phyloP scores from a whole-genome alignment of 495 filamentous ascomycete genomes.

The Lineolata rhizophorae region DNA sequence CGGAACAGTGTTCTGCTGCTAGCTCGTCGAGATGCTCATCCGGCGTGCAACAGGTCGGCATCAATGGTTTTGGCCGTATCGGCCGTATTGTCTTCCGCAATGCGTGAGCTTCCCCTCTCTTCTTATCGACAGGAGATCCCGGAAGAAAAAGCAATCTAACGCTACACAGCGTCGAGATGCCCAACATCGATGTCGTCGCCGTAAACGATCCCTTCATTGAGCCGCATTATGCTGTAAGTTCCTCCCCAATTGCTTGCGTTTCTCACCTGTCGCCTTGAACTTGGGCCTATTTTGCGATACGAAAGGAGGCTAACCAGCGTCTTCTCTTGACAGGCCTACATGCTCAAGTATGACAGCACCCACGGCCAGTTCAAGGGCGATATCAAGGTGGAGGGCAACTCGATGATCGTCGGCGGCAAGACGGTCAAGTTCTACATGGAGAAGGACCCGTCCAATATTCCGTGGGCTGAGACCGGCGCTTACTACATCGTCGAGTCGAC shows the following conservation, averaged over 20 bases:
- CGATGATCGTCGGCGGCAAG: conserved; percentile 88
- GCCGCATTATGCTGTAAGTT: conserved; percentile 79
- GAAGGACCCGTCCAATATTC: conserved; percentile 77
- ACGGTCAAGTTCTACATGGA: conserved; percentile 87
- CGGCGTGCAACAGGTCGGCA: conserved; percentile 89
- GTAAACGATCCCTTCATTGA: conserved; percentile 99
- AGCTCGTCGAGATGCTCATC: too few relatives aligned
- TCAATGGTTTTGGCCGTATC: conserved; percentile 99
- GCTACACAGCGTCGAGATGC: conserved; percentile 49
- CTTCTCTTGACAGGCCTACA: conserved; percentile 56
- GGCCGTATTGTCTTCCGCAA: conserved; percentile 87
- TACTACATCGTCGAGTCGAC: conserved; percentile 96
- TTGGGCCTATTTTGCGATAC: too few relatives aligned
- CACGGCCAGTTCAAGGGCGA: conserved; percentile 94
- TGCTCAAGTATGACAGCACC: conserved; percentile 96
- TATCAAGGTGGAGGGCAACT: conserved; percentile 46
- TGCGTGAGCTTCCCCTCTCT: conserved; percentile 32
- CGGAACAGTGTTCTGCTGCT: too few relatives aligned
- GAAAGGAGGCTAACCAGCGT: background rate
- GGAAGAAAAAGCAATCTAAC: conserved; percentile 14
- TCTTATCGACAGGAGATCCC: conserved; percentile 8
- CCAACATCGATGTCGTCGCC: conserved; percentile 72
- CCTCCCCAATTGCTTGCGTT: background rate
- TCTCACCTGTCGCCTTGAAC: too few relatives aligned
- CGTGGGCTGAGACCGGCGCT: conserved; percentile 73